phyloP scores from a whole-genome alignment of 192 early-diverging fungal genomes.

The Entrophospora sp. region DNA sequence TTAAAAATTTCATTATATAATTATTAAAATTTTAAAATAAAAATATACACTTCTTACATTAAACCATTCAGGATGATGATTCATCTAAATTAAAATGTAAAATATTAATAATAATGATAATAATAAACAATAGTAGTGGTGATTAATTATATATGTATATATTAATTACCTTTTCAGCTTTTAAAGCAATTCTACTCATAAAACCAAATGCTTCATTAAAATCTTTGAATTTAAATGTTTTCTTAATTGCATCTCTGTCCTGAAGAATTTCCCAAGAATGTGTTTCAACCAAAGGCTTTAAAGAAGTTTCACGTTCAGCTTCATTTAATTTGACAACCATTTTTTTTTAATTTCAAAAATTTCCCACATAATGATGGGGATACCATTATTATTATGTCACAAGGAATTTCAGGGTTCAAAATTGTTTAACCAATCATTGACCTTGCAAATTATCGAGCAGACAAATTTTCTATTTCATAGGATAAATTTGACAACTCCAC shows the following conservation, averaged over 20 bases:
- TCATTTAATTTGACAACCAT: too few species aligned
- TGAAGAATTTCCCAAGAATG: conserved; percentile 59
- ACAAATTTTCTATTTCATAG: too few species aligned
- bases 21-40: background rate
- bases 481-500: too few species aligned
- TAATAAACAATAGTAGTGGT: background rate
- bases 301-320: too few species aligned
- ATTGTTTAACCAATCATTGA: too few species aligned
- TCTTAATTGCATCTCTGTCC: conserved; percentile 64
- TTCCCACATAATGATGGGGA: too few species aligned
- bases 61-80: conserved; percentile 96
- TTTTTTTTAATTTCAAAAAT: too few species aligned
- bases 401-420: too few species aligned
- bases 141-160: background rate
- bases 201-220: conserved; percentile 90
- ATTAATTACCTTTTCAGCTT: conserved; percentile 66
- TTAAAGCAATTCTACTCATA: conserved; percentile 85
- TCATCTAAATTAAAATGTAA: conserved; percentile 21
- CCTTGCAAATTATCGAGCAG: too few species aligned
- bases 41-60: conserved; percentile 42
- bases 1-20: background rate
- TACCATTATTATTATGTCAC: too few species aligned
- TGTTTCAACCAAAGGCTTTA: too few species aligned
- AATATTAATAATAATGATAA: background rate
- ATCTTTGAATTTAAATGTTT: conserved; percentile 68